Evolutionary conservation across 306 rosid genomes (phyloP), one percentile per base, ranked within the genome.

Genomic region (Gastrolobium villosum): DNA sequence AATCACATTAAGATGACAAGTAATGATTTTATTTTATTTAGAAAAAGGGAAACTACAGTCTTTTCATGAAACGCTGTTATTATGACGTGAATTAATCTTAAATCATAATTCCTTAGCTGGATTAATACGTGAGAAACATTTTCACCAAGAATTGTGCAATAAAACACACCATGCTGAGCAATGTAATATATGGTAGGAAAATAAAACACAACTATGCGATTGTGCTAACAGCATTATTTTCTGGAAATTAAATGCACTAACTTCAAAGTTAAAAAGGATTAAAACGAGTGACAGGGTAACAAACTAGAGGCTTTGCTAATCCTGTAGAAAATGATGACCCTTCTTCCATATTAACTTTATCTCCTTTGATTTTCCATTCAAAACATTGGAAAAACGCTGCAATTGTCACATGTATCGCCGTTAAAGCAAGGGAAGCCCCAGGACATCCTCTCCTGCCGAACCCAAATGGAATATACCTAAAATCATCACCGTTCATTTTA

Each of bases 381-480:
- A 84, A 87, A 68, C 90, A 87, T 72, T 87, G 90, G 36, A 80
- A 37, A 60, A 87, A 52, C 0, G 79, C 75, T 6, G 74, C 90
- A 20, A 87, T 6, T 0, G 87, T 82, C 1, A 50, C 32, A 0
- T 87, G 83, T 50, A 84, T 69, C 3, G 84, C 83, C 1, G 28
- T 57, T 8, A 82, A 66, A 13, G 88, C 88, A 60, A 82, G 83
- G 1, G 83, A 52, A 5, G 66, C 72, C 5, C 86, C 90, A 54
- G 88, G 84, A 54, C 90, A 87, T 1, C 86, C 83, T 7, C 90
- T 82, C 61, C 90, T 84, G 0, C 90, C 90, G 32, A 59, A 80
- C 74, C 90, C 90, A 79, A 84, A 87, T 3, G 90, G 90, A 87
- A 87, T 9, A 48, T 84, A 82, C 60, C 70, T 79, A 30, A 81